Percentiles rank a stretch among this genome's conserved stretches.
phyloP scores from a whole-genome alignment of 2,329 filamentous ascomycete species.

The Zymoseptoria ardabiliae region DNA sequence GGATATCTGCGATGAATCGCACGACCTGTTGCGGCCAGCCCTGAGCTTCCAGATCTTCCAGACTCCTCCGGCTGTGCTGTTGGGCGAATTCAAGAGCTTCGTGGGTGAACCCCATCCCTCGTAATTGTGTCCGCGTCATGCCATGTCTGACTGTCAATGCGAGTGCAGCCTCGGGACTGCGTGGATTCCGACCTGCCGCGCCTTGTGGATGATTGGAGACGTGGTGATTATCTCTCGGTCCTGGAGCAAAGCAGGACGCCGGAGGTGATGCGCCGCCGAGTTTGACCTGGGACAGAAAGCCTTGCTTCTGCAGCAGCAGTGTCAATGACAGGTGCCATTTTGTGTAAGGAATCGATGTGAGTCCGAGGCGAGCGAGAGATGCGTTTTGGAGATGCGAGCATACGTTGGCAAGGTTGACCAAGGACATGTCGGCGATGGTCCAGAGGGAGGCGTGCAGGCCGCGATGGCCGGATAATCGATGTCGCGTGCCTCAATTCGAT shows the following conservation, averaged over 20 bases:
- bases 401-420: constrained; percentile 68
- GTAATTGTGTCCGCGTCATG: constrained; percentile 12
- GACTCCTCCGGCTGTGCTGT: constrained; percentile 14
- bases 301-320: constrained; percentile 71
- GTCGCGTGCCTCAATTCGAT: neutral
- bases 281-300: constrained; percentile 73
- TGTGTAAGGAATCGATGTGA: constrained; percentile 74
- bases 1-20: constrained; percentile 15
- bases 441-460: neutral
- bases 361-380: constrained; percentile 69
- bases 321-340: constrained; percentile 72
- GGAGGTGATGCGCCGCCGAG: constrained; percentile 59
- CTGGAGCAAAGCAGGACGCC: constrained; percentile 26
- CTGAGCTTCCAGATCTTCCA: constrained; percentile 20
- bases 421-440: constrained; percentile 51
- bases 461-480: neutral
- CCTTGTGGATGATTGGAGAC: constrained; percentile 23
- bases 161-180: constrained; percentile 23
- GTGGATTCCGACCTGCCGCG: constrained; percentile 16
- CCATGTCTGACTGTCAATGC: constrained; percentile 19
- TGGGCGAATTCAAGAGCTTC: constrained; percentile 22
- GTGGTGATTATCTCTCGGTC: constrained; percentile 23
- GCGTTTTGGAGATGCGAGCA: constrained; percentile 91
- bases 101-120: constrained; percentile 15
- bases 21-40: constrained; percentile 20